Percentiles rank a stretch among this genome's conserved stretches.
These are phyloP conservation scores for Populus tomentosa DNA, from an alignment of 441 rosid species.

Conservation along the genomic window DNA sequence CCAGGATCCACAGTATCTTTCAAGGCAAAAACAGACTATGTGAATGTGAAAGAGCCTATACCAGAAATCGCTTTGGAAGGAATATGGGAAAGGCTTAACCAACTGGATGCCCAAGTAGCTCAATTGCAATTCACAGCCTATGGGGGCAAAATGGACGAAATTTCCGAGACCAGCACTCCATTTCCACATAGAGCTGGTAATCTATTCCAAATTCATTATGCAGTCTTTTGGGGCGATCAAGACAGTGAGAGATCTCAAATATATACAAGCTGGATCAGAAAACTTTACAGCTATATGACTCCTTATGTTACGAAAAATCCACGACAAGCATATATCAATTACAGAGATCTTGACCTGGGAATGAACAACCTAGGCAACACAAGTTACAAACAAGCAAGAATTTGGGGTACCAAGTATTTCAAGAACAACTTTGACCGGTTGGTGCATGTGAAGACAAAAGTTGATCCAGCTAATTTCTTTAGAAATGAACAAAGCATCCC, in stretches of 20 bases:
- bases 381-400: constrained; percentile 19
- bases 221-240: constrained; percentile 30
- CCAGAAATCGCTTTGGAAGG: constrained; percentile 35
- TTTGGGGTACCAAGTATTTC: constrained; percentile 32
- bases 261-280: constrained; percentile 28
- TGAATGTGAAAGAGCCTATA: constrained; percentile 38
- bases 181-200: constrained; percentile 63
- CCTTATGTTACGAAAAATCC: constrained; percentile 48
- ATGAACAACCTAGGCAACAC: constrained; percentile 19
- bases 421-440: constrained; percentile 29
- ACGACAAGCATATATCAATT: constrained; percentile 40
- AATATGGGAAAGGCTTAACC: constrained; percentile 38
- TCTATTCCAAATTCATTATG: constrained; percentile 42
- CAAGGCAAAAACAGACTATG: constrained; percentile 54
- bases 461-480: constrained; percentile 24
- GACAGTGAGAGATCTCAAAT: constrained; percentile 17
- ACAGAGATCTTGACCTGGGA: constrained; percentile 31
- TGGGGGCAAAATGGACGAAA: constrained; percentile 54
- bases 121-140: constrained; percentile 42
- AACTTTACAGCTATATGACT: constrained; percentile 35
- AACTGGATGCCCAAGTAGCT: constrained; percentile 18
- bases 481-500: not conserved
- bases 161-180: constrained; percentile 33
- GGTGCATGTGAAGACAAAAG: constrained; percentile 29
- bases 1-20: not conserved